These are phyloP conservation scores for Cryphonectria parasitica DNA, from an alignment of 2,329 filamentous ascomycete genomes.

Conservation along the genomic window DNA sequence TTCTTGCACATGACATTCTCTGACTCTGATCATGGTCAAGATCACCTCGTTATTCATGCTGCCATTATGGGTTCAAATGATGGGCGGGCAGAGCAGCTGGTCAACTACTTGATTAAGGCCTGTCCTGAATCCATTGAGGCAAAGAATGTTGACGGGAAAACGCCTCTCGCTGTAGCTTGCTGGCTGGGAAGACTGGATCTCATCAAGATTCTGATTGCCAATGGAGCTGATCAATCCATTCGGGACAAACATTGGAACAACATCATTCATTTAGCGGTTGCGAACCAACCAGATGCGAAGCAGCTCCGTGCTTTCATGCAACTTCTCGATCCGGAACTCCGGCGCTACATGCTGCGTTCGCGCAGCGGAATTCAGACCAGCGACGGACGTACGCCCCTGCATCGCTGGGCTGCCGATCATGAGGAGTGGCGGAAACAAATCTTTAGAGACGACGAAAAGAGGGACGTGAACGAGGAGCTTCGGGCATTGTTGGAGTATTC, in stretches of 20 bases:
- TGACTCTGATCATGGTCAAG: constrained; percentile 39
- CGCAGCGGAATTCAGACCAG: constrained; percentile 53
- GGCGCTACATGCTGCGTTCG: constrained; percentile 62
- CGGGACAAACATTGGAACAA: constrained; percentile 68
- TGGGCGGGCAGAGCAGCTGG: constrained; percentile 53
- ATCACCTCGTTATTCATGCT: constrained; percentile 68
- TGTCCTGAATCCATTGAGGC: constrained; percentile 66
- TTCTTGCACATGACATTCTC: neutral
- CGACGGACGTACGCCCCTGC: constrained; percentile 66
- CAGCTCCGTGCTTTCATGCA: constrained; percentile 54
- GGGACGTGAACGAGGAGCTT: constrained; percentile 45
- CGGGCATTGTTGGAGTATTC: constrained; percentile 58
- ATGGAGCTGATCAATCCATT: constrained; percentile 70
- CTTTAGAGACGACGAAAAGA: neutral
- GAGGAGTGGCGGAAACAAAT: neutral
- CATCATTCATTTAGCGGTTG: constrained; percentile 64
- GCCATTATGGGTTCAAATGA: constrained; percentile 55
- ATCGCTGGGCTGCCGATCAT: constrained; percentile 55
- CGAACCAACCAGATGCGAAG: constrained; percentile 38
- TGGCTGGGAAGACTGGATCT: constrained; percentile 56
- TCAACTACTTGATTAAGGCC: constrained; percentile 68
- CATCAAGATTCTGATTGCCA: constrained; percentile 64
- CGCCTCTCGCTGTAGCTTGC: constrained; percentile 72
- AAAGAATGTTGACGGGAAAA: constrained; percentile 61
- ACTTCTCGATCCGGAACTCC: constrained; percentile 60